Evolutionary conservation across 148 eudicot species (phyloP).

Genomic region (Chenopodium formosanum): DNA sequence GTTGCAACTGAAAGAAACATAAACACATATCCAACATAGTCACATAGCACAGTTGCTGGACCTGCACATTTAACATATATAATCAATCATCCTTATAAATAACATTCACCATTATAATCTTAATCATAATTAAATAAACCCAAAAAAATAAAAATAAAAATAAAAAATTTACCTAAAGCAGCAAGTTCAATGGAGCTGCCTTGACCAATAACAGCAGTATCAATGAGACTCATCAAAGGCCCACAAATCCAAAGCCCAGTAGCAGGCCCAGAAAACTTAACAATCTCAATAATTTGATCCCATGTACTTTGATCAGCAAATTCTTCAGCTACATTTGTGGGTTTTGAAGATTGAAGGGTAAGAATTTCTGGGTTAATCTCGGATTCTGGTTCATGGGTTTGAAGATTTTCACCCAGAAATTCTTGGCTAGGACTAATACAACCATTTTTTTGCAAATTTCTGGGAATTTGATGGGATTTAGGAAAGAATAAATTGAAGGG

Average conservation of each 20-base stretch:
- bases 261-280: conserved; percentile 87
- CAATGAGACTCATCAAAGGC: conserved; percentile 90
- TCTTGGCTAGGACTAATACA: conserved; percentile 38
- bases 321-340: conserved; percentile 31
- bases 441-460: conserved; percentile 1
- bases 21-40: conserved; percentile 67
- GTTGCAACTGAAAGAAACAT: conserved; percentile 98
- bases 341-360: conserved; percentile 1
- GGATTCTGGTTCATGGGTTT: conserved; percentile 15
- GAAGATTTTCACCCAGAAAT: conserved; percentile 17
- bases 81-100: neutral
- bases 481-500: conserved; percentile 5
- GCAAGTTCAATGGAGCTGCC: conserved; percentile 76
- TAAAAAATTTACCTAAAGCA: conserved; percentile 51
- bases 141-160: neutral
- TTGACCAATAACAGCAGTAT: conserved; percentile 88
- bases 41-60: conserved; percentile 91
- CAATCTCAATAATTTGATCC: conserved; percentile 68
- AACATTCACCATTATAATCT: neutral
- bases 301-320: conserved; percentile 50
- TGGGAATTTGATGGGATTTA: conserved; percentile 3
- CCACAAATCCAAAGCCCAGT: conserved; percentile 89
- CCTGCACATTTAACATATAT: conserved; percentile 50
- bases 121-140: no score
- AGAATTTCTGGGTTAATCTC: conserved; percentile 13